Base-by-base conservation (phyloP, 1,284 basidiomycete species). In the Apiotrichum gamsii region DNA sequence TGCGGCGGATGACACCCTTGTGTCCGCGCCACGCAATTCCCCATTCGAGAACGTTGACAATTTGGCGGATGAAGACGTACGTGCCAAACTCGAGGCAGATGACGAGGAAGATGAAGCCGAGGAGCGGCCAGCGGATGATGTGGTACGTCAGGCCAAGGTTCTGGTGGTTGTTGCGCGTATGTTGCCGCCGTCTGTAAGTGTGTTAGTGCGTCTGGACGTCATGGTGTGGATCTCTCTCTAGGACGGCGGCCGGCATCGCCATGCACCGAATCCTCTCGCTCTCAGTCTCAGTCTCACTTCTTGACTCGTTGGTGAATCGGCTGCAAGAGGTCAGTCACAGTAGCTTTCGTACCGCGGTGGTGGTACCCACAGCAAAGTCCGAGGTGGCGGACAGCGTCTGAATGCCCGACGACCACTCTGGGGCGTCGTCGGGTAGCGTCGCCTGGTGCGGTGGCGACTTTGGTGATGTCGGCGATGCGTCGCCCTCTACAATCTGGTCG, bases 11-110 rank as follows among this genome's bases (percentile, higher is more conserved):
- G 16, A 77, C 69, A 5, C 88, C 88, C 64, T 90, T 91, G 48
- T 81, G 76, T 6, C 94, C 93, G 47, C 88, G 75, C 90, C 90
- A 96, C 43, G 88, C 87, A 20, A 86, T 81, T 38, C 90, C 67
- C 81, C 84, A 93, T 72, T 95, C 90, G 62, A 90, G 87, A n/a
- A 87, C 78, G 62, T 93, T 93, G 33, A 96, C 94, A 15, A 93
- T 67, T 69, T 97, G 93, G 31, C 94, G 79, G 39, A 90, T 88
- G 21, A 87, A 57, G 33, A 97, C 81, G 65, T 97, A 91, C 25
- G 87, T 73, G 14, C 87, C 76, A 64, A 98, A 97, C 69, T 97
- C 87, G 24, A 80, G 76, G 25, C 82, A 77, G 57, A 98, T 96
- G 70, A 94, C 81, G 5, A 84, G 46, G 58, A 91, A 90, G 44